Percentiles rank a stretch among this genome's conserved stretches.
These are phyloP conservation scores for Sclerotinia nivalis DNA, from an alignment of 2,329 filamentous ascomycete genomes.

Conservation along the genomic window DNA sequence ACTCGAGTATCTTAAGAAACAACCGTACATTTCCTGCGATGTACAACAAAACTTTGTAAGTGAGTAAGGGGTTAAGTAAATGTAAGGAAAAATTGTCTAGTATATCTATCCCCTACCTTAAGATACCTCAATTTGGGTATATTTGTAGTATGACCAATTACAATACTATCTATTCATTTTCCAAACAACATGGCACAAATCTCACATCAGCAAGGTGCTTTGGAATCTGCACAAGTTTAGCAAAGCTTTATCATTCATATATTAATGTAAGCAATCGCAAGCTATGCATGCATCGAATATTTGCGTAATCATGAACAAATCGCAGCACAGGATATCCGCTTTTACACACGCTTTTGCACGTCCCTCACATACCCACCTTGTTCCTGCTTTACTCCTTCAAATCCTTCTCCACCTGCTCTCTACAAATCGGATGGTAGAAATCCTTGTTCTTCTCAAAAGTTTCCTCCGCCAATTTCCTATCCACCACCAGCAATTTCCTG, in stretches of 20 bases:
- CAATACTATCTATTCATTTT: neutral
- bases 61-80: too few species aligned
- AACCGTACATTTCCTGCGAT: too few species aligned
- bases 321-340: neutral
- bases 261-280: neutral
- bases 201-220: too few species aligned
- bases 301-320: neutral
- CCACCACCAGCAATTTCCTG: constrained; percentile 70
- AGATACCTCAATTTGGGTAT: too few species aligned
- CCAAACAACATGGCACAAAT: too few species aligned
- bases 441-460: constrained; percentile 86
- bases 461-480: constrained; percentile 71
- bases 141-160: neutral
- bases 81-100: too few species aligned
- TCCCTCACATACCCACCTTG: neutral
- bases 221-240: neutral
- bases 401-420: constrained; percentile 83
- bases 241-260: neutral
- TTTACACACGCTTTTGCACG: neutral
- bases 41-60: too few species aligned
- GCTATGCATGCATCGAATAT: neutral
- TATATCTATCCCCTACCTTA: too few species aligned
- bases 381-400: constrained; percentile 43
- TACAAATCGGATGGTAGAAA: constrained; percentile 96
- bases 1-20: too few species aligned